A percentile compares a stretch with the other conserved stretches of the same genome.
Evolutionary conservation across 352 stramenopile genomes (phyloP).

Genomic region (Globisporangium spiculum): DNA sequence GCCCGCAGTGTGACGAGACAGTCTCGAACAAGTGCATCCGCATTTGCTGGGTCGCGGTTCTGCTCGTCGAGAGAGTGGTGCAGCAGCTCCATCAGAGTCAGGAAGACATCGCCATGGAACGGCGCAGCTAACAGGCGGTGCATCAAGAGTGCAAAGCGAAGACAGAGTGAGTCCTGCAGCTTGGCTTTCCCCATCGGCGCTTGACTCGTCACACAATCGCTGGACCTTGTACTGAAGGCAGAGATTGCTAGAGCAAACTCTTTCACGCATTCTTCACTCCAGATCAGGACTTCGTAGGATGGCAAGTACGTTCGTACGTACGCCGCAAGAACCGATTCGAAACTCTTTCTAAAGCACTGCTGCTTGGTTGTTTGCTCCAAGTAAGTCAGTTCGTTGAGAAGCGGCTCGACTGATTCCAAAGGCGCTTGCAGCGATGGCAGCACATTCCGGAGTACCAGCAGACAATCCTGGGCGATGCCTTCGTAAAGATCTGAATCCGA

Average conservation of each 20-base stretch:
- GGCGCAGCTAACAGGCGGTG: conserved; percentile 43
- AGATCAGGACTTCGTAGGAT: conserved; percentile 26
- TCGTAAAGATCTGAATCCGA: conserved; percentile 20
- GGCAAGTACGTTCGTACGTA: conserved; percentile 25
- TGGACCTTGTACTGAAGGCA: conserved; percentile 5
- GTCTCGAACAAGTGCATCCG: conserved; percentile 35
- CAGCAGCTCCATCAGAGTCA: conserved; percentile 54
- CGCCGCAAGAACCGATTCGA: background rate
- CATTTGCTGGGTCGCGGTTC: conserved; percentile 13
- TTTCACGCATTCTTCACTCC: conserved; percentile 59
- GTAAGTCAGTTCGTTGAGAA: conserved; percentile 14
- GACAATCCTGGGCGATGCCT: conserved; percentile 34
- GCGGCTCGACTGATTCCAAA: conserved; percentile 13
- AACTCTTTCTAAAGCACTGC: conserved; percentile 12
- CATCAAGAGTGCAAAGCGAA: conserved; percentile 51
- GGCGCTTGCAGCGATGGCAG: conserved; percentile 32
- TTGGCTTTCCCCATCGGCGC: conserved; percentile 3
- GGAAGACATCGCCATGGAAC: conserved; percentile 63
- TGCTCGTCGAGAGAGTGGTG: conserved; percentile 44
- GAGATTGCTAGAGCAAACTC: conserved; percentile 50
- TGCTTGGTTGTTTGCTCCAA: background rate
- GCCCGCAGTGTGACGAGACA: conserved; percentile 39
- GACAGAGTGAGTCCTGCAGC: conserved; percentile 25
- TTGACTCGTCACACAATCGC: background rate
- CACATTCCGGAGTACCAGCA: conserved; percentile 49